Conservation (phyloP, 139 green algal species). For the Chlamydomonas eustigma region DNA sequence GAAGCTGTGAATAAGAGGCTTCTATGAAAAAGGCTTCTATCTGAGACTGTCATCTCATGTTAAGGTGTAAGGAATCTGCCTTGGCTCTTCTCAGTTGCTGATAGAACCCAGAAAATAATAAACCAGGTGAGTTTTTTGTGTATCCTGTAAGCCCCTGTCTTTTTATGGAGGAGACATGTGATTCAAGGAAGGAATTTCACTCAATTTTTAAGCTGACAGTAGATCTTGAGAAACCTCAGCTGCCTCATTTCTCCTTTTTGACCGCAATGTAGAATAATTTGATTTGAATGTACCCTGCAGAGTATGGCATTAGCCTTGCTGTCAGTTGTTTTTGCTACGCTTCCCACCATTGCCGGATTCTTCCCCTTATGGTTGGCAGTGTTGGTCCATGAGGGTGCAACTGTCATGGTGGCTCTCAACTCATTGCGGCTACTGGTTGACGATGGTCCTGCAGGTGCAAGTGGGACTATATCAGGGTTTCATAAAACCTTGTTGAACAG, state of each 20-base stretch:
- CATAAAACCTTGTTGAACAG: too few species aligned
- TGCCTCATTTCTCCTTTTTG: too few species aligned
- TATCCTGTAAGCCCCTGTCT: too few species aligned
- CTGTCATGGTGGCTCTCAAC: constrained; percentile 86
- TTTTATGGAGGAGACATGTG: too few species aligned
- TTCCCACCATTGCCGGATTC: constrained; percentile 72
- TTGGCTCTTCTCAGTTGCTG: constrained; percentile 60
- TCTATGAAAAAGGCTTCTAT: too few species aligned
- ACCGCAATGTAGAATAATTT: too few species aligned
- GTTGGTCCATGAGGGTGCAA: constrained; percentile 85
- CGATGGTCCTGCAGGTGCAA: background rate
- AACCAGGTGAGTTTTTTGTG: constrained; percentile 15
- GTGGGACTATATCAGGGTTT: too few species aligned
- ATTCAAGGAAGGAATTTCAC: too few species aligned
- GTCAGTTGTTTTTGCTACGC: constrained; percentile 61
- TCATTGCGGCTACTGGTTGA: constrained; percentile 63
- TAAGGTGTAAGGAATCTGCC: constrained; percentile 69
- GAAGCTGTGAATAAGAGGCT: background rate
- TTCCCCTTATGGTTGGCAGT: constrained; percentile 89
- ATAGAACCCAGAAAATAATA: constrained; percentile 43
- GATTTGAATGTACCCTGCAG: too few species aligned
- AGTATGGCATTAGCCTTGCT: constrained; percentile 77
- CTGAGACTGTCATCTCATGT: too few species aligned
- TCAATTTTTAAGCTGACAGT: too few species aligned
- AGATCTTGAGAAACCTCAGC: too few species aligned